These are phyloP conservation scores for Marasmius sp. DNA, from an alignment of 1,284 basidiomycete species.

Conservation along the genomic window DNA sequence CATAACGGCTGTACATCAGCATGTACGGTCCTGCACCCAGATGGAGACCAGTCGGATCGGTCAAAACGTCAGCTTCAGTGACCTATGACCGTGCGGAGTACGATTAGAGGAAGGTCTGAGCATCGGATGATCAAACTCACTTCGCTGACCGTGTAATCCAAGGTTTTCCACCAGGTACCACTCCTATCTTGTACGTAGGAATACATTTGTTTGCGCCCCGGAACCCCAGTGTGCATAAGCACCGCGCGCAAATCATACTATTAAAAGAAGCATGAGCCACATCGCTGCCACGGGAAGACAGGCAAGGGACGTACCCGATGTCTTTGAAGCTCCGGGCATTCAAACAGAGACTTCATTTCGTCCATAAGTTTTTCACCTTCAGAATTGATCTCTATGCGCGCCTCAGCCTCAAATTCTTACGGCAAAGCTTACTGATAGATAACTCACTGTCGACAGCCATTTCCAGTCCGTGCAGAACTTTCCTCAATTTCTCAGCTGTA, in stretches of 20 bases:
- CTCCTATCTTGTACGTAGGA: slow-evolving; percentile 64
- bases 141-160: slow-evolving; percentile 69
- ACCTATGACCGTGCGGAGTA: slow-evolving; percentile 44
- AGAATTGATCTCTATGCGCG: slow-evolving; percentile 48
- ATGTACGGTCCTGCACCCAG: slow-evolving; percentile 74
- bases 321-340: slow-evolving; percentile 61
- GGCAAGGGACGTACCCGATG: slow-evolving; percentile 45
- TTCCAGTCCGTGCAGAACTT: slow-evolving; percentile 52
- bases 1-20: slow-evolving; percentile 63
- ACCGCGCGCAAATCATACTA: slow-evolving; percentile 79
- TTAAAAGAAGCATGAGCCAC: not conserved
- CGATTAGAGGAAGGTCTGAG: not conserved
- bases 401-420: not conserved
- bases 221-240: slow-evolving; percentile 71
- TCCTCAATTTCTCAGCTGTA: slow-evolving; percentile 45
- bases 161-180: slow-evolving; percentile 75
- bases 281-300: not conserved
- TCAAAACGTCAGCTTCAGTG: slow-evolving; percentile 62
- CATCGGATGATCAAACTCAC: slow-evolving; percentile 29
- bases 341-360: slow-evolving; percentile 46
- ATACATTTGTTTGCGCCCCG: slow-evolving; percentile 71
- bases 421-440: not conserved
- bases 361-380: slow-evolving; percentile 44
- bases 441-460: slow-evolving; percentile 51
- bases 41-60: slow-evolving; percentile 67